Base-by-base conservation (phyloP, 345 rosid species). In the Clausena lansium region DNA sequence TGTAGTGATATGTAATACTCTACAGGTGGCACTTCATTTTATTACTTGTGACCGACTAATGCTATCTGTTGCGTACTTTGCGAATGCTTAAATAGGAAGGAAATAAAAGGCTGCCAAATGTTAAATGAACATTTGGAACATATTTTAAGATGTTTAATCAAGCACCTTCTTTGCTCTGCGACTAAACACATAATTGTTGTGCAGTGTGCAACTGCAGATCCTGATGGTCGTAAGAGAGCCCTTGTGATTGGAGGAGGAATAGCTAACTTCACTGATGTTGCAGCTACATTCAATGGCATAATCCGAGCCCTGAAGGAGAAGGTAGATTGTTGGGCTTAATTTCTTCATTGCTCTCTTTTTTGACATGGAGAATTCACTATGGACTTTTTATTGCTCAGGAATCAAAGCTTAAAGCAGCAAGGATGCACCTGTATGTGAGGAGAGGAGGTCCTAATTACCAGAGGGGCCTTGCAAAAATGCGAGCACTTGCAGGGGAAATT, bases 241-340 rank as follows among this genome's bases (percentile, higher is more conserved):
- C 96, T 95, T 39, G 97, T 95, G 11, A 85, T 95, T 33, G 99
- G 99, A 76, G 97, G 99, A 70, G 99, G 98, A 81, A 94, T 94
- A 39, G 99, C 99, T 28, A 95, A 95, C 87, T 95, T 95, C 80
- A 95, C 97, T 0, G 98, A 95, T 71, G 98, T 92, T 67, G 99
- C 98, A 74, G 95, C 99, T 76, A 94, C 99, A 66, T 96, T 96
- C 81, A 96, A 88, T 64, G 98, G 98, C 82, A 94, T 95, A 59
- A 95, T 95, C 82, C 90, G 93, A 14, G 95, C 99, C 74, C 82
- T 92, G 80, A 93, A 87, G 85, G 99, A 95, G 83, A 96, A 96
- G 97, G 99, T 91, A 9, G 54, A 45, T 22, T 24, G 7, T 20
- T 70, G 38, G 24, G 22, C 39, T 57, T 20, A 20, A 64, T 32